A percentile compares a stretch with the other conserved stretches of the same genome.
phyloP scores from a whole-genome alignment of 352 stramenopile genomes.

The Thalassiosira sp. region DNA sequence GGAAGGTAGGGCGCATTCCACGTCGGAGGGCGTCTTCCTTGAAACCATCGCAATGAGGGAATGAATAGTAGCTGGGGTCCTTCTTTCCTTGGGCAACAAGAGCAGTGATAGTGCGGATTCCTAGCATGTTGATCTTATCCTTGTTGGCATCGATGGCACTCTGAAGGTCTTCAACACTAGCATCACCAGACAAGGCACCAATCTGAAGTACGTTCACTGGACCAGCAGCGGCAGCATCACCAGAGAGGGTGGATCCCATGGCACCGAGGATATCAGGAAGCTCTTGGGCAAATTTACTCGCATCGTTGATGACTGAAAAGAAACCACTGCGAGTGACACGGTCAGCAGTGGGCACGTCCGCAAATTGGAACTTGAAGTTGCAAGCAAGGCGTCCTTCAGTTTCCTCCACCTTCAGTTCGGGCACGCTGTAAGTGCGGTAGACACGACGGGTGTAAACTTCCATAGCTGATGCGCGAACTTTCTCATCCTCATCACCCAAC shows the following conservation, averaged over 20 bases:
- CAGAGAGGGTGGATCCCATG: constrained; percentile 58
- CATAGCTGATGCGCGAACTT: constrained; percentile 78
- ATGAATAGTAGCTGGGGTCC: constrained; percentile 84
- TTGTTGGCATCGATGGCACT: constrained; percentile 54
- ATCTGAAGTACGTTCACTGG: constrained; percentile 86
- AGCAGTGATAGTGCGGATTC: constrained; percentile 82
- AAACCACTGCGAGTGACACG: constrained; percentile 71
- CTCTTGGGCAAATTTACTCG: constrained; percentile 64
- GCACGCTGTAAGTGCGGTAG: constrained; percentile 87
- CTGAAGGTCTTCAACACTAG: constrained; percentile 61
- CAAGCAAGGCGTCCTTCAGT: constrained; percentile 72
- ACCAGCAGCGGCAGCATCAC: constrained; percentile 45
- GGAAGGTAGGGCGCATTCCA: constrained; percentile 98
- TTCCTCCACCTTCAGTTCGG: constrained; percentile 64
- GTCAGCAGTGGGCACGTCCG: constrained; percentile 74
- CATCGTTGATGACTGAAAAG: constrained; percentile 68
- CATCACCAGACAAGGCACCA: constrained; percentile 55
- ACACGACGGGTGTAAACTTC: constrained; percentile 89
- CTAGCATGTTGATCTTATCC: constrained; percentile 74
- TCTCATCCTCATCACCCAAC: constrained; percentile 80
- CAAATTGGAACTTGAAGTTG: constrained; percentile 83
- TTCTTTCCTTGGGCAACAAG: constrained; percentile 74
- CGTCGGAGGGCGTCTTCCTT: constrained; percentile 96
- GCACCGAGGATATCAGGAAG: constrained; percentile 70
- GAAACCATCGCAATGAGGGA: constrained; percentile 88